Conservation (phyloP, 2,329 filamentous ascomycete genomes). For the Xylaria sp. region DNA sequence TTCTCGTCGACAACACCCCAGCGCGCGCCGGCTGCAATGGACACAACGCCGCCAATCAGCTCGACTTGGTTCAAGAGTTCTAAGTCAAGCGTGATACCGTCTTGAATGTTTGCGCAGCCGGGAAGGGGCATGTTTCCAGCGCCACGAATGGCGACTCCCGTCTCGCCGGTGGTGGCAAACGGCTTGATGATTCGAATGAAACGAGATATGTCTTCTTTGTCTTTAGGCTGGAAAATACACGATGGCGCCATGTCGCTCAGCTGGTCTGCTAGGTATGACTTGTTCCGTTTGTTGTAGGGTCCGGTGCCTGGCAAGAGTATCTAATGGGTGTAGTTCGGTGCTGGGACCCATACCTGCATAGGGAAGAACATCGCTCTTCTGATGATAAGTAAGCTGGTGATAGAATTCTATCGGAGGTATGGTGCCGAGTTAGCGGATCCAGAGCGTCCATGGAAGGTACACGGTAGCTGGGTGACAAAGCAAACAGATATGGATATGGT, state of each 20-base stretch:
- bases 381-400: constrained; percentile 6
- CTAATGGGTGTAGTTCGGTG: constrained; percentile 7
- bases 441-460: constrained; percentile 6
- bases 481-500: constrained; percentile 14
- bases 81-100: constrained; percentile 15
- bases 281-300: too few species aligned
- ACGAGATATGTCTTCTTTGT: too few species aligned
- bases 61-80: constrained; percentile 7
- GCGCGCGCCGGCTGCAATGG: constrained; percentile 11
- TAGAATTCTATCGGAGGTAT: not conserved
- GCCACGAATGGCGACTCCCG: too few species aligned
- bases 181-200: too few species aligned
- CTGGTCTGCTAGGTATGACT: too few species aligned
- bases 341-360: constrained; percentile 4
- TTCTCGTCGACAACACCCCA: constrained; percentile 12
- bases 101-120: constrained; percentile 13
- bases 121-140: too few species aligned
- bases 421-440: constrained; percentile 3
- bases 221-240: too few species aligned
- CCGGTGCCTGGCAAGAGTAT: too few species aligned
- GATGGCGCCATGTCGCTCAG: too few species aligned
- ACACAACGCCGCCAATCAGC: constrained; percentile 6
- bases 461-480: constrained; percentile 17
- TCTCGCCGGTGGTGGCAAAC: too few species aligned
- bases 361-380: constrained; percentile 9